A percentile compares a stretch with the other conserved stretches of the same genome.
These are phyloP conservation scores for Athelia sp. DNA, from an alignment of 1,284 basidiomycete species.

Conservation along the genomic window DNA sequence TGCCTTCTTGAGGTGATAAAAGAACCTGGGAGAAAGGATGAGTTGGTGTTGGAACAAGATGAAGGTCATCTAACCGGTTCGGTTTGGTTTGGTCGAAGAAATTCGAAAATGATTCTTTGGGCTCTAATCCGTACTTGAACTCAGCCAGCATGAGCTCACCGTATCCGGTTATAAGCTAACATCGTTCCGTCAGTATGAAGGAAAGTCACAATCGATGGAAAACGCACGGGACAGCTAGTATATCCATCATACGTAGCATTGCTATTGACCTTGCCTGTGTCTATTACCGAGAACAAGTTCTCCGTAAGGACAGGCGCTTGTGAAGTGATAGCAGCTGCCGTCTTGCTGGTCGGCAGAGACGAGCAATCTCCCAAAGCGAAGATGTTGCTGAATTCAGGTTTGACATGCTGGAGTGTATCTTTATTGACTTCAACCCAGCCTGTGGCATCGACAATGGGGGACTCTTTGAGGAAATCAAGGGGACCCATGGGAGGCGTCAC, in stretches of 20 bases:
- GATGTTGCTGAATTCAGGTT: conserved; percentile 75
- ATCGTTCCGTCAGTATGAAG: conserved; percentile 13
- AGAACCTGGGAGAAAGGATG: conserved; percentile 40
- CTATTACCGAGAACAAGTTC: conserved; percentile 77
- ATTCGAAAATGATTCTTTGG: conserved; percentile 79
- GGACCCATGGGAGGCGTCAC: conserved; percentile 92
- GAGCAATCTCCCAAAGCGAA: conserved; percentile 91
- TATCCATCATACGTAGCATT: conserved; percentile 78
- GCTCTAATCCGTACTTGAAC: conserved; percentile 82
- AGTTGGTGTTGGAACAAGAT: conserved; percentile 6
- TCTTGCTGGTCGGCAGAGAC: conserved; percentile 92
- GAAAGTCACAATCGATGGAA: conserved; percentile 4
- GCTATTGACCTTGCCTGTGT: conserved; percentile 64
- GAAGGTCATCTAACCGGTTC: conserved; percentile 38
- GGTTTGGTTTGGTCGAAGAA: conserved; percentile 69
- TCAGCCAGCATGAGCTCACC: conserved; percentile 88
- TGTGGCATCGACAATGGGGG: conserved; percentile 72
- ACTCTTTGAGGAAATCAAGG: conserved; percentile 75
- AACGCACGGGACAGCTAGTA: conserved; percentile 74
- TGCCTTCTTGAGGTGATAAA: conserved; percentile 92
- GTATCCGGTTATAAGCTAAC: conserved; percentile 76
- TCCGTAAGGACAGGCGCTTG: conserved; percentile 92
- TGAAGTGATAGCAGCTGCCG: conserved; percentile 88
- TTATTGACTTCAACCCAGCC: conserved; percentile 90
- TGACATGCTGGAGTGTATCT: conserved; percentile 78